Percentiles rank a stretch among this genome's conserved stretches.
Evolutionary conservation across 257 asterid species (phyloP).

Genomic region (Solanum arcanum): DNA sequence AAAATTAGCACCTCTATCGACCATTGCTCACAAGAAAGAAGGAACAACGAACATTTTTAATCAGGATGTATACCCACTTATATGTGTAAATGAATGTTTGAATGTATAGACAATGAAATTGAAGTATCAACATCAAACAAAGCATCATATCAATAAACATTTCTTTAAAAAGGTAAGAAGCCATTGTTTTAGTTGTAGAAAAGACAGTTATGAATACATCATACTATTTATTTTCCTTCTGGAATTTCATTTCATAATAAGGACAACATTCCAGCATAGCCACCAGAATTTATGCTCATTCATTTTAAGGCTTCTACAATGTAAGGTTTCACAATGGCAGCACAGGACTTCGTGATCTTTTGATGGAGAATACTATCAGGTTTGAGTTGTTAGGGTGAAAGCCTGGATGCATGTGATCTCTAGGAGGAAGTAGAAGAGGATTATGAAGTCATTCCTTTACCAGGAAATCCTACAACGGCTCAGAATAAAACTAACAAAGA

Average conservation of each 20-base stretch:
- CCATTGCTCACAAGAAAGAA: not conserved
- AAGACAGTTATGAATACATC: not conserved
- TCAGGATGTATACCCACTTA: not conserved
- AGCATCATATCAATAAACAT: not conserved
- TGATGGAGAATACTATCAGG: no score
- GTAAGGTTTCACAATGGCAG: constrained; percentile 18
- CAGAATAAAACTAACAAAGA: no score
- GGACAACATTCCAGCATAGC: constrained; percentile 29
- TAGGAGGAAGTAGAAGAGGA: no score
- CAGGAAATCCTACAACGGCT: no score
- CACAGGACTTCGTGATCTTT: not conserved
- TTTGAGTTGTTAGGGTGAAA: no score
- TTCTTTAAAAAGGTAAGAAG: not conserved
- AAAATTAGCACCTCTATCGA: not conserved
- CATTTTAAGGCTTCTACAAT: constrained; percentile 22
- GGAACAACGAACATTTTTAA: not conserved
- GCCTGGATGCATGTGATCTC: no score
- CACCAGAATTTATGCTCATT: constrained; percentile 22
- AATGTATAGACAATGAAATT: not conserved
- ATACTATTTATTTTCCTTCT: constrained; percentile 20
- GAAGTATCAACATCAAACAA: not conserved
- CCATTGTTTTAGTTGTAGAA: not conserved
- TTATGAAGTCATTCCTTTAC: no score
- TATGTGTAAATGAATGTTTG: not conserved
- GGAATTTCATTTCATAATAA: constrained; percentile 19